A percentile compares a stretch with the other conserved stretches of the same genome.
These are phyloP conservation scores for Serendipita sp. DNA, from an alignment of 768 basidiomycete genomes.

Conservation along the genomic window DNA sequence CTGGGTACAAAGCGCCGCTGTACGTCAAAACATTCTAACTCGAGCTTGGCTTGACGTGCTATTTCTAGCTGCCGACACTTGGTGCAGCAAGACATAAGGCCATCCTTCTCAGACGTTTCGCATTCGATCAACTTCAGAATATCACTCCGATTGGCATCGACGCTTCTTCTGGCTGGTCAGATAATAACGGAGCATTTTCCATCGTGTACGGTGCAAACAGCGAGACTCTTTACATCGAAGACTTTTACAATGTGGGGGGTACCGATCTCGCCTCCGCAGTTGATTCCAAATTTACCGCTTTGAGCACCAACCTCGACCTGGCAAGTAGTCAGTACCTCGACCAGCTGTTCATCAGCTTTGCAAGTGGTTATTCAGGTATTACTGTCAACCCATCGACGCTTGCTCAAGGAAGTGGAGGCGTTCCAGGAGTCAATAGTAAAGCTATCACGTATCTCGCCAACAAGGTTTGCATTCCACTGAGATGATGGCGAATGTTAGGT, in stretches of 20 bases:
- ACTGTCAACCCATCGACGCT: not conserved
- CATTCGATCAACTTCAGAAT: not conserved
- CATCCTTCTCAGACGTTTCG: not conserved
- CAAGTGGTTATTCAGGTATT: conserved; percentile 6
- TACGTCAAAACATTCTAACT: not conserved
- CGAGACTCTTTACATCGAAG: not conserved
- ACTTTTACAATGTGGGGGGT: conserved; percentile 7
- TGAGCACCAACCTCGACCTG: conserved; percentile 4
- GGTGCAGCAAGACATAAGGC: not conserved
- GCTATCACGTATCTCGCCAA: conserved; percentile 2
- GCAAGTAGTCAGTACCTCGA: not conserved
- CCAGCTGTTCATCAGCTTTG: conserved; percentile 8
- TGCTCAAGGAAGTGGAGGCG: conserved; percentile 6
- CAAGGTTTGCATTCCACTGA: not conserved
- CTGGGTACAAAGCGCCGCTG: not conserved
- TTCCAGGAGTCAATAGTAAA: conserved; percentile 7
- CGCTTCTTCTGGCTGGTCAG: conserved; percentile 1
- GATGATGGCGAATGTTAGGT: too few species aligned
- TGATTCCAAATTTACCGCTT: conserved; percentile 3
- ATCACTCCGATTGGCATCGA: conserved; percentile 1
- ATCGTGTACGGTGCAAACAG: not conserved
- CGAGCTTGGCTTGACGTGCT: not conserved
- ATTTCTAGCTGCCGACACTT: not conserved
- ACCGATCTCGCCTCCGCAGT: not conserved
- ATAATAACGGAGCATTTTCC: not conserved